phyloP scores from a whole-genome alignment of 2,329 filamentous ascomycete genomes.

The Capronia americana region DNA sequence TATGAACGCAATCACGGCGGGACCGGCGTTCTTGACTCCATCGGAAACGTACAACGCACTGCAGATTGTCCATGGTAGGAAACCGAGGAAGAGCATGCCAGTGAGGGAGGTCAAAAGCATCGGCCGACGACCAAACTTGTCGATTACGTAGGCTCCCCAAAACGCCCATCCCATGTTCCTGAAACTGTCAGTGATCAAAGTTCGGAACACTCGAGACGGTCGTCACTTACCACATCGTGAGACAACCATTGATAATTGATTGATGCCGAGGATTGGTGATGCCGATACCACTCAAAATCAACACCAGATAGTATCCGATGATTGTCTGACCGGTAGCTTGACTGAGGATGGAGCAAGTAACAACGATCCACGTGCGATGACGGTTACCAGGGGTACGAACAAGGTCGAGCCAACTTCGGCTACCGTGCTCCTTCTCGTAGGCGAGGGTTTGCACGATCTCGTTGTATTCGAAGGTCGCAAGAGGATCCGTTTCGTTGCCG shows the following conservation, averaged over 20 bases:
- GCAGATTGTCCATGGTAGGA: slow-evolving; percentile 27
- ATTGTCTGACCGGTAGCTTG: slow-evolving; percentile 42
- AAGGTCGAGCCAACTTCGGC: slow-evolving; percentile 28
- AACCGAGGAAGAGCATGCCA: slow-evolving; percentile 24
- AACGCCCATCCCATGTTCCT: slow-evolving; percentile 29
- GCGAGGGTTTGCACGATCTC: slow-evolving; percentile 26
- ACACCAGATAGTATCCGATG: slow-evolving; percentile 46
- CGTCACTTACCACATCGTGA: slow-evolving; percentile 34
- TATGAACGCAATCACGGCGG: slow-evolving; percentile 25
- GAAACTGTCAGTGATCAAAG: neutral
- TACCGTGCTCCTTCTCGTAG: slow-evolving; percentile 24
- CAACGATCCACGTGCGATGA: slow-evolving; percentile 22
- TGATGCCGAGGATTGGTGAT: slow-evolving; percentile 45
- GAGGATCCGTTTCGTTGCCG: slow-evolving; percentile 24
- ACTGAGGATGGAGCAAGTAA: slow-evolving; percentile 16
- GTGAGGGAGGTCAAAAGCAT: slow-evolving; percentile 23
- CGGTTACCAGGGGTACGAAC: slow-evolving; percentile 24
- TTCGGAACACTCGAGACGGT: neutral
- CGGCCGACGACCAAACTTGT: slow-evolving; percentile 26
- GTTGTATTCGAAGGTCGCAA: slow-evolving; percentile 26
- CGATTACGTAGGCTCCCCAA: slow-evolving; percentile 26
- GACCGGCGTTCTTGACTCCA: slow-evolving; percentile 23
- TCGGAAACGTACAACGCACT: slow-evolving; percentile 22
- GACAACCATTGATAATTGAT: slow-evolving; percentile 48
- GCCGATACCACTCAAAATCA: slow-evolving; percentile 48